Evolutionary conservation across 1,284 basidiomycete species (phyloP), one percentile per base, ranked within the genome.

Genomic region (Trametes pubescens): DNA sequence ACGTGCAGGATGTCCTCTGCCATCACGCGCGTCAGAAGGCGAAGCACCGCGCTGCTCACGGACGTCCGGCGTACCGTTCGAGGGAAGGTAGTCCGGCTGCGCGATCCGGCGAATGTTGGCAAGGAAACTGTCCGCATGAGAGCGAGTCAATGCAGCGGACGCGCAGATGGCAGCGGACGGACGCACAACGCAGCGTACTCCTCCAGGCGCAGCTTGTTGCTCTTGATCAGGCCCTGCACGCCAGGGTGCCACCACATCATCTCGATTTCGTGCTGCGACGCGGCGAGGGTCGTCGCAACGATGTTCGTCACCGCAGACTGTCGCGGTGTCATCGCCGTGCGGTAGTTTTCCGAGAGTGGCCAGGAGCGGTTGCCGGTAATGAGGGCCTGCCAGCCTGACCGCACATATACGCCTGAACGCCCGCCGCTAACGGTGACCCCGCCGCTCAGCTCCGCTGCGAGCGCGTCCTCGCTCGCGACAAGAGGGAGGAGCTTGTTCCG

Each of bases 131-230:
- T 21, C 43, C 46, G 59, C 38, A 48, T 40, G 49, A 40, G 47
- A 37, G 52, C 44, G 24, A 29, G 61, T 56, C 67, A 65, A 53
- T 54, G 57, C 53, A 21, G 53, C 14, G 24, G 56, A 48, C n/a
- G 51, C 38, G 26, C 24, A 51, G 55, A 57, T 22, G 29, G 37
- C 21, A 38, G 55, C 18, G 46, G 46, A 59, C 34, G 0, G n/a
- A 82, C 88, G 73, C 72, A 93, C 92, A 90, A 92, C 26, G 86
- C 78, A 0, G 88, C 89, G n/a, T 87, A 89, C 71, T 93, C 91
- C 61, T 93, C 89, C 7, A 93, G 78, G 62, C 84, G 82, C 65
- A 93, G 78, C 71, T 86, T 87, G 57, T 88, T 82, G 32, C 80
- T 75, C 47, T 82, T 77, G 43, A 92, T 47, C 37, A 92, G 75